Evolutionary conservation across 2,329 filamentous ascomycete species (phyloP), one percentile per base, ranked within the genome.

Genomic region (Talaromyces sp.): DNA sequence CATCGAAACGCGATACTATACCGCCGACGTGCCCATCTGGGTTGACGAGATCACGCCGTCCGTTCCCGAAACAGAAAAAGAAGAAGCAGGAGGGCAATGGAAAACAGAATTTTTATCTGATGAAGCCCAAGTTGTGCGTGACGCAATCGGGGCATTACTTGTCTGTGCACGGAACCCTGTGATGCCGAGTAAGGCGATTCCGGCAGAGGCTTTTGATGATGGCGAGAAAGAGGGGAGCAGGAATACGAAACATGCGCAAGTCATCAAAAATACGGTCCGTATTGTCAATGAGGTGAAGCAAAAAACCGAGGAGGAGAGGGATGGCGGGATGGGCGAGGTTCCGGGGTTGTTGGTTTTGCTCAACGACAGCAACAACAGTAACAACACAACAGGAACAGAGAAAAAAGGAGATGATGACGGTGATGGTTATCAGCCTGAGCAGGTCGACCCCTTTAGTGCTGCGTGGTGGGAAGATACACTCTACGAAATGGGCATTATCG

Each of bases 1-100:
- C 6, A 65, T 80, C 53, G 53, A 67, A 53, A 80, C 76, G 48
- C 76, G 74, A 64, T 80, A 80, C 65, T 80, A 79, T 62, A 69
- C 64, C 4, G 70, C 75, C 6, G 74, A 79, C 17, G 68, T 80
- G 24, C 75, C 73, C 17, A 70, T 80, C 51, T 80, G 78, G 78
- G 77, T 79, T 21, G 78, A 80, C 57, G 77, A 79, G 64, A 70
- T 80, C 12, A 2, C 1, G 3, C 1, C 35, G 2, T 21, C 48
- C n/a, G n/a, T n/a, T n/a, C n/a, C n/a, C 17, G 12, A 12, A 26
- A 19, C 26, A 29, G 48, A 27, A n/a, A 43, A 51, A 12, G 41
- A 38, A 52, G 31, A 38, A 51, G 59, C 64, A 7, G 57, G 65
- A 27, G 19, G 53, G 6, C 65, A 70, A 66, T 80, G 78, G 78